phyloP scores from a whole-genome alignment of 768 basidiomycete genomes.

The Lenzites betulinus region DNA sequence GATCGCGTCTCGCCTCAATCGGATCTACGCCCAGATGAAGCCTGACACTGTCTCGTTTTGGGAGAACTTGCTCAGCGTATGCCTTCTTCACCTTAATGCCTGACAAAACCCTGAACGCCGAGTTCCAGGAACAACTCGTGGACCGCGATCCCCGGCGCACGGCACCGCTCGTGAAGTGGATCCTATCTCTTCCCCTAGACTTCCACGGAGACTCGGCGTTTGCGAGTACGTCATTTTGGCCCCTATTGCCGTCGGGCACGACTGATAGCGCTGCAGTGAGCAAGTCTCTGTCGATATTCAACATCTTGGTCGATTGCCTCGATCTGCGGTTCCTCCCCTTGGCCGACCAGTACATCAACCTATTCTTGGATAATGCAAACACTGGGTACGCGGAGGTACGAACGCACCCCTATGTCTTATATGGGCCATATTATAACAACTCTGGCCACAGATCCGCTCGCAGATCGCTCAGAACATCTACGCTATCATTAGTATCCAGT shows the following conservation, averaged over 20 bases:
- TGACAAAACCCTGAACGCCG: neutral
- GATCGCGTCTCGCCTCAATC: slow-evolving; percentile 60
- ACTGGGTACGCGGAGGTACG: slow-evolving; percentile 84
- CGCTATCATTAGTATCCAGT: slow-evolving; percentile 57
- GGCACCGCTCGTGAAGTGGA: slow-evolving; percentile 73
- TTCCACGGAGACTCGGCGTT: slow-evolving; percentile 88
- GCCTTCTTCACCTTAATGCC: slow-evolving; percentile 20
- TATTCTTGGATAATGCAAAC: slow-evolving; percentile 74
- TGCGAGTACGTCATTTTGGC: slow-evolving; percentile 54
- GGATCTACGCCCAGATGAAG: slow-evolving; percentile 73
- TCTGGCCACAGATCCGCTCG: slow-evolving; percentile 55
- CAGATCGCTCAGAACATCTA: slow-evolving; percentile 70
- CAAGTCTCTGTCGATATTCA: slow-evolving; percentile 69
- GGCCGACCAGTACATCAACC: slow-evolving; percentile 66
- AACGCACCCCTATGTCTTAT: neutral
- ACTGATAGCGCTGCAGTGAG: slow-evolving; percentile 53
- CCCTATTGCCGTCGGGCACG: slow-evolving; percentile 7
- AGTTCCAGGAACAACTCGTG: slow-evolving; percentile 42
- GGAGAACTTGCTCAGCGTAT: slow-evolving; percentile 64
- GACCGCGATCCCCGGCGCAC: slow-evolving; percentile 82
- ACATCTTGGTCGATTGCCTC: slow-evolving; percentile 64
- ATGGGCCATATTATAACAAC: neutral
- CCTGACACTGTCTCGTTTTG: slow-evolving; percentile 83
- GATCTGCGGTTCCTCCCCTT: slow-evolving; percentile 67
- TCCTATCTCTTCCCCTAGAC: slow-evolving; percentile 74